Conservation (phyloP, 2,329 filamentous ascomycete genomes). For the Tympanopsis confertula region DNA sequence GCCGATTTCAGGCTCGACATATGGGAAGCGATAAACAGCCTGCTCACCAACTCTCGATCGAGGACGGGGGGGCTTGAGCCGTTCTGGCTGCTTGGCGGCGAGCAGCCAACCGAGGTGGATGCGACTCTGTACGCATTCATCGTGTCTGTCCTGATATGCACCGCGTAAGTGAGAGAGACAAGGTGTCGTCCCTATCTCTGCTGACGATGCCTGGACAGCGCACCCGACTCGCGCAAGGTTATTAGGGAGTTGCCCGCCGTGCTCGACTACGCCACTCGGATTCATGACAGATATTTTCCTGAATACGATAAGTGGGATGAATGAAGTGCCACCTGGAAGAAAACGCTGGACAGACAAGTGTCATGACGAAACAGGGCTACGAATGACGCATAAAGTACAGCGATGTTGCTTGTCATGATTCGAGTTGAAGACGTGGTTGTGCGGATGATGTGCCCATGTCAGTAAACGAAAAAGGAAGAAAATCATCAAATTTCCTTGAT, state of each 20-base stretch:
- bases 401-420: too few relatives aligned
- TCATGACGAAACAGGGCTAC: too few relatives aligned
- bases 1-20: constrained; percentile 30
- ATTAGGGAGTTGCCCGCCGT: constrained; percentile 33
- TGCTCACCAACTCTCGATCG: constrained; percentile 23
- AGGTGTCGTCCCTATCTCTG: constrained; percentile 4
- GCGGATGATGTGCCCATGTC: too few relatives aligned
- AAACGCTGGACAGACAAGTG: too few relatives aligned
- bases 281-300: constrained; percentile 43
- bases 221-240: constrained; percentile 30
- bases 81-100: constrained; percentile 46
- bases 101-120: constrained; percentile 43
- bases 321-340: too few relatives aligned
- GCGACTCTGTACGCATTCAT: constrained; percentile 45
- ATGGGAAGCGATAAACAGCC: constrained; percentile 35
- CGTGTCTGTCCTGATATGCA: constrained; percentile 34
- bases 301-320: constrained; percentile 38
- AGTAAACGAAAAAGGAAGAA: too few relatives aligned
- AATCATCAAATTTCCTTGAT: too few relatives aligned
- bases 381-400: too few relatives aligned
- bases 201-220: constrained; percentile 17
- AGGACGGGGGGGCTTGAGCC: constrained; percentile 19
- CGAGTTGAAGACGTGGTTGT: too few relatives aligned
- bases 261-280: constrained; percentile 41
- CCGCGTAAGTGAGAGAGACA: constrained; percentile 32